Evolutionary conservation across 1,139 yeast species (phyloP).

Genomic region (Hanseniaspora sp.): DNA sequence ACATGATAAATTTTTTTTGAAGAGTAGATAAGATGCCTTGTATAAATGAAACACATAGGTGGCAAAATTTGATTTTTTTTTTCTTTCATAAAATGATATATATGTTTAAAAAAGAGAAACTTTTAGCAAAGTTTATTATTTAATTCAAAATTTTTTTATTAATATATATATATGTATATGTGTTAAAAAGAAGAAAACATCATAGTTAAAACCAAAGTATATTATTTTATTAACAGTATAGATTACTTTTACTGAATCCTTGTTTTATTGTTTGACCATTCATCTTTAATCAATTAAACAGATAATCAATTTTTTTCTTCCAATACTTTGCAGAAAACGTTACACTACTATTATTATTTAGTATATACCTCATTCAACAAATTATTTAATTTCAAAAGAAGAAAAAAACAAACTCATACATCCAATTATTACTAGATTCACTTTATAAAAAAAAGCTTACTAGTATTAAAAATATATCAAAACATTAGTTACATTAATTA

Average conservation of each 20-base stretch:
- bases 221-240: not conserved
- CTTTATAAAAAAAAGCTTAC: not conserved
- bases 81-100: not conserved
- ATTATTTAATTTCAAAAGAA: no score
- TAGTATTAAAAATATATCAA: not conserved
- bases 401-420: not conserved
- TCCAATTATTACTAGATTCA: not conserved
- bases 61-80: not conserved
- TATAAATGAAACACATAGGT: not conserved
- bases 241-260: no score
- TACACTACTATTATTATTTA: no score
- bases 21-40: not conserved
- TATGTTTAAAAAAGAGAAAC: no score
- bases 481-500: not conserved
- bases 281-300: no score
- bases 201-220: not conserved
- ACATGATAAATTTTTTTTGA: not conserved
- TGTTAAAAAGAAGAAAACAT: not conserved
- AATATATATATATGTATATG: no score
- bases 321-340: no score
- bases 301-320: no score
- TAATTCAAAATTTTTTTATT: no score
- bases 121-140: no score
- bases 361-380: not conserved
- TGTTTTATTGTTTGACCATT: no score